Evolutionary conservation across 169 alveolate species (phyloP), one percentile per base, ranked within the genome.

Genomic region (Plasmodium chabaudi): DNA sequence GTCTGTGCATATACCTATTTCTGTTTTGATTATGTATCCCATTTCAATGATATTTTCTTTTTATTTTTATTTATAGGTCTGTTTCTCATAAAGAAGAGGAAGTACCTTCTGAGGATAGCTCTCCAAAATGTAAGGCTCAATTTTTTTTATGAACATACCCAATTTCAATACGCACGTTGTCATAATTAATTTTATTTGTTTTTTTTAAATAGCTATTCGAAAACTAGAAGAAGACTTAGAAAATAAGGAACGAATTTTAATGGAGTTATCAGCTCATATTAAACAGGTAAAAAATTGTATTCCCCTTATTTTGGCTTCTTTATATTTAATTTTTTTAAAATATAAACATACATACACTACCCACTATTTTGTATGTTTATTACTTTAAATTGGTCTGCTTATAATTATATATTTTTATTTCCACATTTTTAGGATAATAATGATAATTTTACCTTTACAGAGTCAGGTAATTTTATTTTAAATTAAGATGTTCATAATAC

Each of bases 221-320:
- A 64, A 79, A 69, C 9, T 79, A 57, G 89, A 79, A 15, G 89
- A 79, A 56, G 89, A 79, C 65, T 55, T 79, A 7, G 89, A 79
- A 17, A 79, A 79, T 59, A 79, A 67, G 71, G 89, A 79, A 49
- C 21, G 89, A 55, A 79, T 79, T 57, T 65, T 79, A 44, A 57
- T 65, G 51, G 89, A 79, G 27, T 51, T 79, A 47, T 69, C 74
- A 2, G 72, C 89, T 17, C 89, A 79, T 21, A 65, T 79, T 34
- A 79, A 57, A 21, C 82, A 59, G 67, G 88, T 75, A 63, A 65
- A n/a, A 27, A 34, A 5, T 7, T 3, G 15, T 39, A 51, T 15
- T 53, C 53, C 55, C 6, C 15, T 9, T 49, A 2, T 19, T 46
- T 53, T 1, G 12, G 42, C 42, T 15, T 27, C 59, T 34, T 51